A percentile compares a stretch with the other conserved stretches of the same genome.
Conservation (phyloP, 1,139 yeast species). For the Blastobotrys elegans region DNA sequence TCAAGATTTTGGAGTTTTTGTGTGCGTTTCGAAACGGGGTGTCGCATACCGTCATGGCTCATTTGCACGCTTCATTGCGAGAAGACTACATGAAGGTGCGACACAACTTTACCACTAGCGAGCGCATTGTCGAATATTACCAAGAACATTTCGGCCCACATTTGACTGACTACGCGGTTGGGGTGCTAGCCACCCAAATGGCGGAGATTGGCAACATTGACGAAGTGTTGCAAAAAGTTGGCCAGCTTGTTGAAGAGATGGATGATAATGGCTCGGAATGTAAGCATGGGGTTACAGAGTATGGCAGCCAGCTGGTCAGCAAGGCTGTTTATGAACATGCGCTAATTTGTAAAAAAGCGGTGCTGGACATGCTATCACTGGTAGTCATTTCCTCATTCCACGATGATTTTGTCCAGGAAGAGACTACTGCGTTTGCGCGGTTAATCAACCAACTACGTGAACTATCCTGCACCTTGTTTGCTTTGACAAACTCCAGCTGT, state of each 20-base stretch:
- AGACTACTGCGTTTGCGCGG: slow-evolving; percentile 17
- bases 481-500: neutral
- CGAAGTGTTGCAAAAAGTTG: slow-evolving; percentile 11
- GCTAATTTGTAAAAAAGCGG: slow-evolving; percentile 16
- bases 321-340: slow-evolving; percentile 21
- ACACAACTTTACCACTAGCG: slow-evolving; percentile 21
- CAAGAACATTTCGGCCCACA: slow-evolving; percentile 18
- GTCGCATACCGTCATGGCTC: slow-evolving; percentile 15
- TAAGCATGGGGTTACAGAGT: slow-evolving; percentile 9
- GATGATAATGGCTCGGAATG: neutral
- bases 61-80: slow-evolving; percentile 14
- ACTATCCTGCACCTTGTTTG: neutral
- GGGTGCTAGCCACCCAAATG: slow-evolving; percentile 20
- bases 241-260: neutral
- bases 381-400: slow-evolving; percentile 20
- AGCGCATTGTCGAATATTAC: slow-evolving; percentile 20
- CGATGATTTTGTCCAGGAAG: slow-evolving; percentile 22
- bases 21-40: slow-evolving; percentile 17
- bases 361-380: slow-evolving; percentile 22
- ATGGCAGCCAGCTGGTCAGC: slow-evolving; percentile 21
- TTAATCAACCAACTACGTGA: slow-evolving; percentile 5
- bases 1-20: slow-evolving; percentile 20
- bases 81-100: slow-evolving; percentile 18
- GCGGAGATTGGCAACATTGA: slow-evolving; percentile 21
- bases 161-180: slow-evolving; percentile 20